Evolutionary conservation across 768 basidiomycete genomes (phyloP).

Genomic region (Pholiota molesta): DNA sequence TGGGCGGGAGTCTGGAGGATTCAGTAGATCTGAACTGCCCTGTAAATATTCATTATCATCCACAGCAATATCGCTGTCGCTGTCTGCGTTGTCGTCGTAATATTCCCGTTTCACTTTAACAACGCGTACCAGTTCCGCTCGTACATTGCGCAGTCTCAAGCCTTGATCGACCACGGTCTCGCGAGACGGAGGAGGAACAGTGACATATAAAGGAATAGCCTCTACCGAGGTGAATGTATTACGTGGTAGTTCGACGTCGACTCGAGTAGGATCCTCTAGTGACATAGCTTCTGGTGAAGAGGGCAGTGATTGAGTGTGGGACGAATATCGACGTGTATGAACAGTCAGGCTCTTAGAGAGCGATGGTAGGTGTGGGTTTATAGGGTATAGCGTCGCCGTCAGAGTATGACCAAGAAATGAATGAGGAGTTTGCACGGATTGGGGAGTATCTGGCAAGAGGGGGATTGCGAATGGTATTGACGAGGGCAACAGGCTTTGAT

Average conservation of each 20-base stretch:
- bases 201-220: constrained; percentile 77
- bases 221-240: constrained; percentile 74
- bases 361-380: constrained; percentile 34
- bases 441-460: constrained; percentile 77
- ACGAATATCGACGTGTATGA: constrained; percentile 75
- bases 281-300: constrained; percentile 61
- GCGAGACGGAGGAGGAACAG: constrained; percentile 73
- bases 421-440: constrained; percentile 76
- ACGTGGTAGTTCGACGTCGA: constrained; percentile 74
- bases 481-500: constrained; percentile 50
- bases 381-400: constrained; percentile 64
- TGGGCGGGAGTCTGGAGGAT: constrained; percentile 22
- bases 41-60: constrained; percentile 35
- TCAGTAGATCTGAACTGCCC: constrained; percentile 23
- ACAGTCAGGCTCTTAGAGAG: constrained; percentile 63
- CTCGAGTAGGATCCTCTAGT: constrained; percentile 63
- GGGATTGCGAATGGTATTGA: constrained; percentile 83
- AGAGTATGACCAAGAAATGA: constrained; percentile 75
- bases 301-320: constrained; percentile 59
- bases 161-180: constrained; percentile 72
- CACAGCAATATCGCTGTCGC: constrained; percentile 28
- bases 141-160: constrained; percentile 77
- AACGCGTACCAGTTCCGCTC: constrained; percentile 73
- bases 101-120: constrained; percentile 56
- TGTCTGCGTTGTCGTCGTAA: constrained; percentile 39